Base-by-base conservation (phyloP, 805 yeast species). In the Candida ipomoeae region DNA sequence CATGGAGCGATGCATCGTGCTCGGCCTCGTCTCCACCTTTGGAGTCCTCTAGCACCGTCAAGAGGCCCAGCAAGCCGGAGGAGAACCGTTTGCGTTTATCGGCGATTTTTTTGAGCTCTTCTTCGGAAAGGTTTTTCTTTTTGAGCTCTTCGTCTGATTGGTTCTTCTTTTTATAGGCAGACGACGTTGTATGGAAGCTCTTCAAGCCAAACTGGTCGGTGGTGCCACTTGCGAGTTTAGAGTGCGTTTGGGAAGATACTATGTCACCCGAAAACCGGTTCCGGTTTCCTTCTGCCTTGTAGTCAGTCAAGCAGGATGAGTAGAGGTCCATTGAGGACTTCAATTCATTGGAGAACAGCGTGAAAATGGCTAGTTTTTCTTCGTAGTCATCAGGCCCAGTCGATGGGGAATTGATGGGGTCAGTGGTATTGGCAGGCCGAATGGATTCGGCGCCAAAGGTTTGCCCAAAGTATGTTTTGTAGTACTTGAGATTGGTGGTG, bases 31-130 rank as follows among this genome's bases (percentile, higher is more conserved):
- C 40, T 5, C 34, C 43, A 21, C 17, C 39, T 14, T 35, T 37
- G 29, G 66, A 58, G 41, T 71, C 71, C 53, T 71, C 77, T 44
- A 70, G 53, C 0, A 73, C 78, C 2, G 76, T 72, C 21, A 73
- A 54, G 21, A 73, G 56, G 1, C 73, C 71, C 45, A 65, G 73
- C 13, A 74, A 58, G 1, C 78, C 78, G 3, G 67, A 59, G 3
- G 75, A 70, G 23, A 62, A 54, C 21, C 75, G 55, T 39, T 66
- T 68, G 41, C 61, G 59, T 44, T 63, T 57, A 6, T 41, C 18
- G 2, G 51, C 45, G 31, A 41, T 48, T 36, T 36, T 49, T 31
- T 26, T 33, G 26, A 31, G 37, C 20, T 42, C 36, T 31, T 33
- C 40, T 14, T 23, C 34, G 33, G 48, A 41, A 0, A 70, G 65